Evolutionary conservation across 148 eudicot genomes (phyloP).

Genomic region (Arctostaphylos glauca): DNA sequence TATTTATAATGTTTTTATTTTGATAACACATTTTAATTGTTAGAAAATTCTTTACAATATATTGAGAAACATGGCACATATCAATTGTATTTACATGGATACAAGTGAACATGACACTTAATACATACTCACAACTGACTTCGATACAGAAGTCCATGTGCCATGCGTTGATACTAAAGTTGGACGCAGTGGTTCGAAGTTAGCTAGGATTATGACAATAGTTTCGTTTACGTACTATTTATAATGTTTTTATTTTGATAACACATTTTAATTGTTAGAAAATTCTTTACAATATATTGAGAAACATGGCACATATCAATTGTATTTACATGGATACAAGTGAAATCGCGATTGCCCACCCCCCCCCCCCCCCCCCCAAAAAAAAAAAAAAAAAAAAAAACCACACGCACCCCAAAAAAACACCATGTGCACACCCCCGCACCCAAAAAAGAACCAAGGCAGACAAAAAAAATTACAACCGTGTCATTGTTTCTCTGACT

Average conservation of each 20-base stretch:
- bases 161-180: not conserved
- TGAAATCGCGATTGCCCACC: not conserved
- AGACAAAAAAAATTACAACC: too few relatives aligned
- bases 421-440: too few relatives aligned
- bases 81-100: not conserved
- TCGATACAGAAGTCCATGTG: not conserved
- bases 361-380: too few relatives aligned
- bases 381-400: too few relatives aligned
- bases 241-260: not conserved
- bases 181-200: not conserved
- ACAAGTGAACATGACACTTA: not conserved
- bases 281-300: not conserved
- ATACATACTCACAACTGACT: not conserved
- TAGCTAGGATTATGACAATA: not conserved
- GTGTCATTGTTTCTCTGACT: not conserved
- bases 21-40: not conserved
- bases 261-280: not conserved
- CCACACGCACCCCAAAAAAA: too few relatives aligned
- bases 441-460: too few relatives aligned
- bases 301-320: not conserved
- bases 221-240: not conserved
- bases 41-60: not conserved
- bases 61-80: not conserved
- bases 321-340: not conserved
- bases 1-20: not conserved